A percentile compares a stretch with the other conserved stretches of the same genome.
Evolutionary conservation across 1,284 basidiomycete species (phyloP).

Genomic region (Amylostereum chailletii): DNA sequence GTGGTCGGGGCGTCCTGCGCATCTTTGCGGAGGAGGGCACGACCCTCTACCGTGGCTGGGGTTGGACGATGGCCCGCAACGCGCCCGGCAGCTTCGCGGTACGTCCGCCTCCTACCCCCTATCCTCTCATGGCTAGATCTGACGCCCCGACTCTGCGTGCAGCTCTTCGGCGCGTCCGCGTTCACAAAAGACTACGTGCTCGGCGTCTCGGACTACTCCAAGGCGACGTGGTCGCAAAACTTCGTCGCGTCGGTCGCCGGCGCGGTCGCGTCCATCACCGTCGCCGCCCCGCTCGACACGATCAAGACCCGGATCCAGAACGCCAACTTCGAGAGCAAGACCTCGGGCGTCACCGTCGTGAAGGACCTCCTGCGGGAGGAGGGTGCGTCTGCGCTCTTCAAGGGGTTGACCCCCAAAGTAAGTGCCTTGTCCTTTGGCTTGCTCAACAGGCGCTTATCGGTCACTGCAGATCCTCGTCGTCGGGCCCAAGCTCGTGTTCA

Average conservation of each 20-base stretch:
- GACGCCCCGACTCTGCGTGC: not conserved
- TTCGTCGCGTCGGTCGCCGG: constrained; percentile 92
- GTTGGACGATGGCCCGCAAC: constrained; percentile 98
- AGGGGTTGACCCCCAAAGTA: constrained; percentile 93
- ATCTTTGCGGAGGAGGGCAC: constrained; percentile 92
- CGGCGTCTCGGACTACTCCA: constrained; percentile 81
- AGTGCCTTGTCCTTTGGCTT: constrained; percentile 14
- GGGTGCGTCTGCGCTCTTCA: constrained; percentile 87
- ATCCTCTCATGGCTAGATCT: not conserved
- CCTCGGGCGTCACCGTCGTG: constrained; percentile 81
- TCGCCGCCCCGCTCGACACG: constrained; percentile 93
- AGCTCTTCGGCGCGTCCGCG: constrained; percentile 96
- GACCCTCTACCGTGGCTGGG: constrained; percentile 93
- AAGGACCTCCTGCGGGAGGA: constrained; percentile 87
- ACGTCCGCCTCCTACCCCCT: constrained; percentile 21
- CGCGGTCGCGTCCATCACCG: constrained; percentile 91
- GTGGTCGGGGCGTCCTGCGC: constrained; percentile 82
- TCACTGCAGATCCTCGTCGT: constrained; percentile 82
- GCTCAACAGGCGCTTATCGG: constrained; percentile 1
- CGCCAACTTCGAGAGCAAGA: constrained; percentile 92
- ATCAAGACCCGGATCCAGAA: constrained; percentile 98
- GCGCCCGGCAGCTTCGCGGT: constrained; percentile 95
- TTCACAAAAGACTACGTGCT: constrained; percentile 92
- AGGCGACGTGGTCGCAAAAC: constrained; percentile 94
- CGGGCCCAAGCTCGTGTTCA: constrained; percentile 97